Conservation (phyloP, 2,329 filamentous ascomycete genomes). For the Diplodia intermedia region DNA sequence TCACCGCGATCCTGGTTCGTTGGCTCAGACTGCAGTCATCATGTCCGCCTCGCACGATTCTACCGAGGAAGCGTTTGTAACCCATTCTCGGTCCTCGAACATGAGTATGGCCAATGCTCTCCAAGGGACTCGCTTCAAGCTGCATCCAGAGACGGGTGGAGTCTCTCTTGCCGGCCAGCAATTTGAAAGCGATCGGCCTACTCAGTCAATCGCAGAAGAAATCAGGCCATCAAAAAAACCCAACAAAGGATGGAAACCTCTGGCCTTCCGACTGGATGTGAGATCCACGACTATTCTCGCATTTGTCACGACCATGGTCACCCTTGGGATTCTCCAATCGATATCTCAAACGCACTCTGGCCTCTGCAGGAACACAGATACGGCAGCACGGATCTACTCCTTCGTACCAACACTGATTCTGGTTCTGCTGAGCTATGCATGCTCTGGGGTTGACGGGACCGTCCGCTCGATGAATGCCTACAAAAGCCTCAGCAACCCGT, state of each 20-base stretch:
- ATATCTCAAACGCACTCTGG: not conserved
- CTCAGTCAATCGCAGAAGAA: not conserved
- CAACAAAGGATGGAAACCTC: not conserved
- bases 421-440: constrained; percentile 3
- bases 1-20: not conserved
- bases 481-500: not conserved
- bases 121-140: not conserved
- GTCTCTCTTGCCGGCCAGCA: not conserved
- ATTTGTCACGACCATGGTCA: not conserved
- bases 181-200: not conserved
- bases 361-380: not conserved
- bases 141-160: not conserved
- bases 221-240: not conserved
- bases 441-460: not conserved
- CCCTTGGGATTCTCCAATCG: not conserved
- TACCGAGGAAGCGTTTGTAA: not conserved
- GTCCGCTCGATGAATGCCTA: not conserved
- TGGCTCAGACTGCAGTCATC: not conserved
- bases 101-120: not conserved
- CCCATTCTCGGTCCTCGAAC: not conserved
- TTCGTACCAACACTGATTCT: not conserved
- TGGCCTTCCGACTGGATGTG: not conserved
- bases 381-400: not conserved
- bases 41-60: not conserved
- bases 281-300: not conserved